A percentile compares a stretch with the other conserved stretches of the same genome.
Evolutionary conservation across 2,329 filamentous ascomycete genomes (phyloP).

Genomic region (Ceratocystis alfenasii): DNA sequence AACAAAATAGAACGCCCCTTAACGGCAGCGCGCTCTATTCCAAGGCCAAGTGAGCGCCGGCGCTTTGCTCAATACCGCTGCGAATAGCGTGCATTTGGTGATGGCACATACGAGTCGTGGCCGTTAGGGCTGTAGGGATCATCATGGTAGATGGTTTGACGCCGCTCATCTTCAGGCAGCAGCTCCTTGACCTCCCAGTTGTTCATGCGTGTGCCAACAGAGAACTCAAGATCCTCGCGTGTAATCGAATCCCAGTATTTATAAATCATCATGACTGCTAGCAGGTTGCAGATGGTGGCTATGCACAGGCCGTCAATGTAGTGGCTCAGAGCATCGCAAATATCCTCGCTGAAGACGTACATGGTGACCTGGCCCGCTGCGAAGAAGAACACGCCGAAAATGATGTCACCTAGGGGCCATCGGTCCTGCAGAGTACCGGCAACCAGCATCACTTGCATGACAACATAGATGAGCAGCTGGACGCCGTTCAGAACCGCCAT

Average conservation of each 20-base stretch:
- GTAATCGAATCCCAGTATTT: conserved; percentile 99
- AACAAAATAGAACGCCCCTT: neutral
- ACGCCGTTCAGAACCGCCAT: conserved; percentile 85
- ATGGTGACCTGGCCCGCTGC: conserved; percentile 83
- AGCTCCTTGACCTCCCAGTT: conserved; percentile 98
- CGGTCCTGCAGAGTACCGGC: conserved; percentile 82
- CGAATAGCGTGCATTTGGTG: conserved; percentile 15
- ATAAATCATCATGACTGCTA: conserved; percentile 99
- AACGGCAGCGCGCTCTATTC: no score
- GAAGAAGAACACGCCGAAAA: conserved; percentile 84
- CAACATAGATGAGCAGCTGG: conserved; percentile 71
- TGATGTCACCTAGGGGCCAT: conserved; percentile 88
- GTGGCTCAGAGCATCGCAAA: conserved; percentile 76
- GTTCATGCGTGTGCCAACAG: conserved; percentile 85
- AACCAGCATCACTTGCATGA: conserved; percentile 80
- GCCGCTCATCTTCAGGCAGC: conserved; percentile 66
- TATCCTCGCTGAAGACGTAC: conserved; percentile 74
- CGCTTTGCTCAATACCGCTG: conserved; percentile 17
- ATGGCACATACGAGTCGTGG: conserved; percentile 24
- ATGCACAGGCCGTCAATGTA: conserved; percentile 94
- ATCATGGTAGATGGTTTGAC: conserved; percentile 59
- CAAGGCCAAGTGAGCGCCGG: neutral
- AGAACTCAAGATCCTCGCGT: conserved; percentile 95
- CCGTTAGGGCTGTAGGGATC: conserved; percentile 46
- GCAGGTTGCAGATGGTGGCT: conserved; percentile 80